Evolutionary conservation across 805 yeast species (phyloP), one percentile per base, ranked within the genome.

Genomic region (Lachancea mirantina): DNA sequence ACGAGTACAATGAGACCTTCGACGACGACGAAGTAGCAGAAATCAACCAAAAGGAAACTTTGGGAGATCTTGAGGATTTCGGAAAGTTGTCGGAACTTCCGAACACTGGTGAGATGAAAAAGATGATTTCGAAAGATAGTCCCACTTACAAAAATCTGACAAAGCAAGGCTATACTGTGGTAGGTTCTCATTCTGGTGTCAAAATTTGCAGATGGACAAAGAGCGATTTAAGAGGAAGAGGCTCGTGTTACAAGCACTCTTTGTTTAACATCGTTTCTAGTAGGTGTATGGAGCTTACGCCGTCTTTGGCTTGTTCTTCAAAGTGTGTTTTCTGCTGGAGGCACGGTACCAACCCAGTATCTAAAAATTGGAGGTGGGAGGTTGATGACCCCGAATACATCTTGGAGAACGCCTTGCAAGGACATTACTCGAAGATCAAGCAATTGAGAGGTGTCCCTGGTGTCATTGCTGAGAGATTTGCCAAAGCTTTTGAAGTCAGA

Each of bases 241-340:
- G 96, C 2, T 84, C 94, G 2, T 87, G 96, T 62, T 87, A 87
- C 62, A 87, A 87, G 55, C 84, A 72, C 60, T 94, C 96, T 7
- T 80, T 87, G 48, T 87, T 88, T 55, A 96, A 96, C 15, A 87
- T 87, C 47, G 75, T 71, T 40, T 81, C 94, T 2, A 96, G 89
- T 61, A 64, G 89, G 36, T 87, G 96, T 61, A 87, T 87, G 96
- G 96, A 87, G 55, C 76, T 96, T 2, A 87, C 96, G 0, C 96
- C 96, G 1, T 80, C 94, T 1, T 65, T 87, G 38, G 89, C 95
- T 6, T 87, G 96, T 58, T 84, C 96, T 4, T 87, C 87, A 54
- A 87, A 87, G 56, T 87, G 96, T 69, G 96, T 88, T 4, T 87
- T 87, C 52, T 87, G 96, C 62, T 87, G 96, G 96, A 73, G 96